Percentiles rank a stretch among this genome's conserved stretches.
Conservation (phyloP, 805 yeast genomes). For the Sugiyamaella boreocaroliniensis region DNA sequence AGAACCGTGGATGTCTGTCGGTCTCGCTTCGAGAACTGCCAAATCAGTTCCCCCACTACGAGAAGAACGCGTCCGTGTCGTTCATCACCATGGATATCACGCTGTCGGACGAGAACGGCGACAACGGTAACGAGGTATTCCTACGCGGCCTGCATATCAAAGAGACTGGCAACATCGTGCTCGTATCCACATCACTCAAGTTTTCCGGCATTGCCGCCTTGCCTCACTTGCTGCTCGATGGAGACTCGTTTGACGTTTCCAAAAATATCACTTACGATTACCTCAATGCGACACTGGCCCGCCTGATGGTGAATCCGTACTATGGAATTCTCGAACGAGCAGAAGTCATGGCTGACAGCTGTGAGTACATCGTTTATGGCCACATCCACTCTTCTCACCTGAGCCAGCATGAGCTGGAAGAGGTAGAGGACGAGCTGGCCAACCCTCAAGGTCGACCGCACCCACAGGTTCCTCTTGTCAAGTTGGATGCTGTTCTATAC, state of each 20-base stretch:
- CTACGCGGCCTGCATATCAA: constrained; percentile 32
- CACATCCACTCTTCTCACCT: constrained; percentile 61
- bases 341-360: constrained; percentile 42
- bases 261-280: constrained; percentile 45
- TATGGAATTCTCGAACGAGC: constrained; percentile 50
- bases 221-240: constrained; percentile 43
- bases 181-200: constrained; percentile 29
- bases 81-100: constrained; percentile 10
- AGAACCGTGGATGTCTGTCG: constrained; percentile 9
- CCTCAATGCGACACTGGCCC: constrained; percentile 23
- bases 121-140: constrained; percentile 19
- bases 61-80: constrained; percentile 9
- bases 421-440: constrained; percentile 64
- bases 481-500: constrained; percentile 55
- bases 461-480: constrained; percentile 48
- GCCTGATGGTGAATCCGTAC: constrained; percentile 52
- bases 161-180: constrained; percentile 29
- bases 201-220: constrained; percentile 28
- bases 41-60: constrained; percentile 1
- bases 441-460: constrained; percentile 79
- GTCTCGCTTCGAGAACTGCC: constrained; percentile 10
- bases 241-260: constrained; percentile 57
- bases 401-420: constrained; percentile 44
- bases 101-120: constrained; percentile 18
- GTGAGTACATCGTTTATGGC: constrained; percentile 67